Percentiles rank a stretch among this genome's conserved stretches.
Conservation (phyloP, 345 rosid species). For the Turnera subulata region DNA sequence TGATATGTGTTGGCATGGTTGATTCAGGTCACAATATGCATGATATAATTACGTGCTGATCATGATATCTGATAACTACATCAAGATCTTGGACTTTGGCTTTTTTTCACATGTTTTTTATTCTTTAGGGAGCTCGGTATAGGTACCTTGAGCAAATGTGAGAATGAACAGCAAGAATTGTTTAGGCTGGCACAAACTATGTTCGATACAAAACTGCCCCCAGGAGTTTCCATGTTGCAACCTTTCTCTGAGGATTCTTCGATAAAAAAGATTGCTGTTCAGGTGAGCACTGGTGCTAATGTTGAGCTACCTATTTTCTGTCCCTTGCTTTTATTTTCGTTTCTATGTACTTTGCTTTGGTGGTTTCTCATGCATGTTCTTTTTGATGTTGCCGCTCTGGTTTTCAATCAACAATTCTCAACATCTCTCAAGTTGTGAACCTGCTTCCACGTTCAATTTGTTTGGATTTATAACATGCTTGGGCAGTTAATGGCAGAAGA, state of each 20-base stretch:
- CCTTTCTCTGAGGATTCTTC: slow-evolving; percentile 85
- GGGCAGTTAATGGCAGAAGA: no score
- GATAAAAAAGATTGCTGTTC: slow-evolving; percentile 66
- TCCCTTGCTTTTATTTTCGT: not conserved
- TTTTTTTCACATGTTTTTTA: slow-evolving; percentile 9
- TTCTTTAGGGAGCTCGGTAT: slow-evolving; percentile 76
- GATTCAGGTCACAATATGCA: no score
- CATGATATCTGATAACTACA: no score
- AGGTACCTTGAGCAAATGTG: slow-evolving; percentile 51
- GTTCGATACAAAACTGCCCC: slow-evolving; percentile 88
- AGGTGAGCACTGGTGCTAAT: slow-evolving; percentile 33
- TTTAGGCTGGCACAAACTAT: slow-evolving; percentile 69
- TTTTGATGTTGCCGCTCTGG: no score
- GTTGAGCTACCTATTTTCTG: not conserved
- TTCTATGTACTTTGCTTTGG: no score
- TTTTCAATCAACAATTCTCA: no score
- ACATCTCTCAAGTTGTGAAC: no score
- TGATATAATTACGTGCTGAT: no score
- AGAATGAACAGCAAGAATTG: slow-evolving; percentile 66
- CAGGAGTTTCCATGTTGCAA: slow-evolving; percentile 72
- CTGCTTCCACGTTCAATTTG: no score
- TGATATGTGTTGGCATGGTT: not conserved
- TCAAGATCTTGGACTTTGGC: no score
- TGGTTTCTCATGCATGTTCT: no score
- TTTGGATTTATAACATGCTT: no score